Base-by-base conservation (phyloP, 164 flowering plant species). In the Chimonanthus salicifolius region DNA sequence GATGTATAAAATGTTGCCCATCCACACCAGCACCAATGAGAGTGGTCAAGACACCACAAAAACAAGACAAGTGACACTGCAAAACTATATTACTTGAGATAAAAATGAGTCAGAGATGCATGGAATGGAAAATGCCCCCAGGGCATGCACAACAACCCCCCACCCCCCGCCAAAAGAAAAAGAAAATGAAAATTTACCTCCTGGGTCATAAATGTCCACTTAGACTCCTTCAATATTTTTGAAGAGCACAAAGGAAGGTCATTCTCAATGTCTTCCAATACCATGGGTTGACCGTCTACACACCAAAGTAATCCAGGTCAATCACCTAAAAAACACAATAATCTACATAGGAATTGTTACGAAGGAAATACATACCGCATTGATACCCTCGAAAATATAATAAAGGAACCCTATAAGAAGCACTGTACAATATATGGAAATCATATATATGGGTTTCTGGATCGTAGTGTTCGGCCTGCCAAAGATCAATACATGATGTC, bases 171-270 rank as follows among this genome's bases (percentile, higher is more conserved):
- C 3, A 5, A 49, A 49, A 49, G 51, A 49, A 49, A 54, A 45
- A 65, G 8, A 50, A 72, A 65, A 44, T 15, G 49, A 43, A 65
- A 18, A 48, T 16, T 10, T 78, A 92, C 97, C 97, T 91, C 97
- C 51, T 80, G 90, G 66, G 99, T 92, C 69, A 95, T 88, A 76
- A 91, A 92, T 60, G 93, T 92, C 97, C 97, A 94, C 76, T 87
- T 92, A 20, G 91, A 86, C 72, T 86, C 87, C 74, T 76, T 63
- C n/a, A 90, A 78, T 60, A 49, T 73, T 75, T 89, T 79, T 44
- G 80, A 74, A n/a, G 94, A 87, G 72, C 68, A 74, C 15, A 66
- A 60, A 58, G 96, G 87, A 72, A 95, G 87, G 77, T 85, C 88
- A 58, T 81, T 84, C 79, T 89, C 90, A 75, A 92, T 80, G 68